Conservation (phyloP, 169 alveolate genomes). For the Toxoplasma gondii region DNA sequence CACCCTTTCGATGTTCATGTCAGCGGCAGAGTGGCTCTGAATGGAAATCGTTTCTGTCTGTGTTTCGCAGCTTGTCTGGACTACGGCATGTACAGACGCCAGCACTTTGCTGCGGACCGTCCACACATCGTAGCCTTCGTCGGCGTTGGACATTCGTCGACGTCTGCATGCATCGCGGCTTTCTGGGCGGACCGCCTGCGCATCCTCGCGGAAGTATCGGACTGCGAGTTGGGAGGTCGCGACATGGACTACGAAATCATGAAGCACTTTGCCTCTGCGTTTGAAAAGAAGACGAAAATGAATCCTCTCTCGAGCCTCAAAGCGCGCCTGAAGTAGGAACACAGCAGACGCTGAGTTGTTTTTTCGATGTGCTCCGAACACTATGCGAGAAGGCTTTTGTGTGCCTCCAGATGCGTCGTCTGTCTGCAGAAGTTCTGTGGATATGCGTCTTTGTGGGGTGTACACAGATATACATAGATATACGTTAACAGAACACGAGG, state of each 20-base stretch:
- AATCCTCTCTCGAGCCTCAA: slow-evolving; percentile 90
- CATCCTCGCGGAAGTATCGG: slow-evolving; percentile 91
- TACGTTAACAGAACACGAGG: background rate
- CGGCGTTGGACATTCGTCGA: slow-evolving; percentile 66
- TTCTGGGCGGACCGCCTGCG: slow-evolving; percentile 79
- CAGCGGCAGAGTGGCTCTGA: no score
- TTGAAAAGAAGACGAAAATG: slow-evolving; percentile 86
- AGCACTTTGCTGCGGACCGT: slow-evolving; percentile 78
- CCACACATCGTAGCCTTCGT: slow-evolving; percentile 93
- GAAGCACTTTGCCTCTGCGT: slow-evolving; percentile 87
- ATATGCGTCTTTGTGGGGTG: background rate
- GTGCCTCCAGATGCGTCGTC: no score
- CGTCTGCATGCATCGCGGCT: slow-evolving; percentile 95
- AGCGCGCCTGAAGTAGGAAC: slow-evolving; percentile 86
- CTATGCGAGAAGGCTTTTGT: no score
- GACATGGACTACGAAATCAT: slow-evolving; percentile 92
- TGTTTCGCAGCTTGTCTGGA: slow-evolving; percentile 88
- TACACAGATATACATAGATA: background rate
- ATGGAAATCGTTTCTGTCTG: no score
- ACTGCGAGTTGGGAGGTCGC: slow-evolving; percentile 96
- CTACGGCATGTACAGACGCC: slow-evolving; percentile 96
- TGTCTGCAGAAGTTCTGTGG: no score
- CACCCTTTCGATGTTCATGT: background rate
- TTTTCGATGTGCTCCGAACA: no score
- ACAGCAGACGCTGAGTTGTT: background rate